Conservation (phyloP, 2,329 filamentous ascomycete genomes). For the Penicillium digitatum region DNA sequence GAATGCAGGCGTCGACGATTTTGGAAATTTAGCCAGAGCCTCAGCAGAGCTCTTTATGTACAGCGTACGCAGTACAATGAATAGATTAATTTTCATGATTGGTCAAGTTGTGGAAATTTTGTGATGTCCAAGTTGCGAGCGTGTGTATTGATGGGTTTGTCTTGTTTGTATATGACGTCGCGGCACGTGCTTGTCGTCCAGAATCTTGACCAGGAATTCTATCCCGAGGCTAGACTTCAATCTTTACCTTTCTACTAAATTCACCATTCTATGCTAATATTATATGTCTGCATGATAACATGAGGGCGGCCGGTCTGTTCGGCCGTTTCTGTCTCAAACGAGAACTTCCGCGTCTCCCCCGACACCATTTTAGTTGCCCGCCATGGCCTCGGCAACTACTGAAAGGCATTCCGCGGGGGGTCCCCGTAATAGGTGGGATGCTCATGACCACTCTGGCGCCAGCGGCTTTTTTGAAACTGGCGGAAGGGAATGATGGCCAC, state of each 20-base stretch:
- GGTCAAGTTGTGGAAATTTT: background rate
- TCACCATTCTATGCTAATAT: slow-evolving; percentile 7
- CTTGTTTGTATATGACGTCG: slow-evolving; percentile 8
- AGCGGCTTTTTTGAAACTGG: slow-evolving; percentile 57
- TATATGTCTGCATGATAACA: slow-evolving; percentile 32
- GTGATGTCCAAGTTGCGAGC: background rate
- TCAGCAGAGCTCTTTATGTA: background rate
- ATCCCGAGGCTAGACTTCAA: background rate
- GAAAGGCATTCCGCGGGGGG: slow-evolving; percentile 20
- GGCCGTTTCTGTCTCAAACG: slow-evolving; percentile 50
- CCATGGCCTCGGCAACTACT: slow-evolving; percentile 25
- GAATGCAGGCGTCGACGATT: slow-evolving; percentile 1
- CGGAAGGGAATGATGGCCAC: slow-evolving; percentile 48
- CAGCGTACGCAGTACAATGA: background rate
- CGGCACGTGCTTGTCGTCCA: slow-evolving; percentile 5
- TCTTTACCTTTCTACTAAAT: background rate
- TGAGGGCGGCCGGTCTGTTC: slow-evolving; percentile 50
- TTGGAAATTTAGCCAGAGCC: background rate
- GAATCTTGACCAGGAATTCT: background rate
- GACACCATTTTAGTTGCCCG: slow-evolving; percentile 25
- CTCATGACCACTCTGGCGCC: slow-evolving; percentile 51
- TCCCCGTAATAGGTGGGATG: slow-evolving; percentile 28
- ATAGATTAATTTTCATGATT: background rate
- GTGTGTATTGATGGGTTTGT: background rate
- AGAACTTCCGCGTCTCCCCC: slow-evolving; percentile 32